Evolutionary conservation across 2,329 filamentous ascomycete genomes (phyloP).

Genomic region (Aspergillus aculeatus): DNA sequence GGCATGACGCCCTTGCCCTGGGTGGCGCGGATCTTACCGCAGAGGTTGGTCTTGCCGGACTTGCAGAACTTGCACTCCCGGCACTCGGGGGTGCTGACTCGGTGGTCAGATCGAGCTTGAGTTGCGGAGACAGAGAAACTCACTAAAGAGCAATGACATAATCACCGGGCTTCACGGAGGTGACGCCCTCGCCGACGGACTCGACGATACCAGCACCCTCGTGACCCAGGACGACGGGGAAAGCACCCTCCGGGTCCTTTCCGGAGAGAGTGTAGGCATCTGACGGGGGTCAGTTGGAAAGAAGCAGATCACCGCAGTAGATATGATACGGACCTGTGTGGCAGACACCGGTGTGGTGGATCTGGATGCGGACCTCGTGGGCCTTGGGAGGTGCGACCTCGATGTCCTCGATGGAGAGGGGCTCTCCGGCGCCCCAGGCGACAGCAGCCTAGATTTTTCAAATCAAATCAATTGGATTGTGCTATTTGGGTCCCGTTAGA

Average conservation of each 20-base stretch:
- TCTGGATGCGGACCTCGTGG: slow-evolving; percentile 93
- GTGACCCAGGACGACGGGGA: slow-evolving; percentile 84
- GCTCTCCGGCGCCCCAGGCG: slow-evolving; percentile 93
- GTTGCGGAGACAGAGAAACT: slow-evolving; percentile 27
- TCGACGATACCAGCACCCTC: slow-evolving; percentile 91
- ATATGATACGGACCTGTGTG: slow-evolving; percentile 69
- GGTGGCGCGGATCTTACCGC: slow-evolving; percentile 96
- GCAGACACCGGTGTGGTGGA: slow-evolving; percentile 97
- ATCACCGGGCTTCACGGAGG: slow-evolving; percentile 89
- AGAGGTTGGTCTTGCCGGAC: slow-evolving; percentile 98
- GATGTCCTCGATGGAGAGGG: slow-evolving; percentile 83
- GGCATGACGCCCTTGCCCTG: slow-evolving; percentile 97
- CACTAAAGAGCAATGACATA: slow-evolving; percentile 87
- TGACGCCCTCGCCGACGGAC: slow-evolving; percentile 92
- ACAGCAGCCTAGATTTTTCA: slow-evolving; percentile 68
- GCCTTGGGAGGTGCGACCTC: slow-evolving; percentile 87
- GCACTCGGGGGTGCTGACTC: slow-evolving; percentile 84
- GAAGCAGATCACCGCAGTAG: not conserved
- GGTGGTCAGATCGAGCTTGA: slow-evolving; percentile 8
- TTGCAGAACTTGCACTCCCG: slow-evolving; percentile 99
- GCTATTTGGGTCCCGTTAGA: slow-evolving; percentile 1
- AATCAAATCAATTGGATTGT: slow-evolving; percentile 5
- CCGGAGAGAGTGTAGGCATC: slow-evolving; percentile 94
- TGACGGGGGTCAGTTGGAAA: slow-evolving; percentile 29
- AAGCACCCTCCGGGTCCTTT: slow-evolving; percentile 94